phyloP scores from a whole-genome alignment of 306 rosid species.

The Pueraria montana region DNA sequence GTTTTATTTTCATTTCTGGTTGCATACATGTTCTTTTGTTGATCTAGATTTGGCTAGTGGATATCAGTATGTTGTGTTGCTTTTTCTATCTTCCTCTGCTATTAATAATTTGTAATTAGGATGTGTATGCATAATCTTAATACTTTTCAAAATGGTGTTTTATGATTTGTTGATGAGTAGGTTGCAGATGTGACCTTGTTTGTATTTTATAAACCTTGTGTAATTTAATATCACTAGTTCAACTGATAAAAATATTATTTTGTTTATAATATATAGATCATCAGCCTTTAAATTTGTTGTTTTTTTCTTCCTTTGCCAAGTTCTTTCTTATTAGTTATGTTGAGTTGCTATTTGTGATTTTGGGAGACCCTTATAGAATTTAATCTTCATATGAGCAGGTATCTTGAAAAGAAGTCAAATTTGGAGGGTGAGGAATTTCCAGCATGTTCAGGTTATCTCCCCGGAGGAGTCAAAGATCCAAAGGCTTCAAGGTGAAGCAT shows the following conservation, averaged over 20 bases:
- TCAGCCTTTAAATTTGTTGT: slow-evolving; percentile 32
- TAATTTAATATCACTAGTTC: slow-evolving; percentile 21
- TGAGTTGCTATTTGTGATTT: background rate
- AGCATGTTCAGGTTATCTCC: slow-evolving; percentile 85
- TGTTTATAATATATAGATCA: background rate
- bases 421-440: slow-evolving; percentile 51
- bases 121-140: slow-evolving; percentile 7
- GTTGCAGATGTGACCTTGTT: slow-evolving; percentile 16
- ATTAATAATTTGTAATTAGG: slow-evolving; percentile 24
- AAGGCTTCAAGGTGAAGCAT: slow-evolving; percentile 96
- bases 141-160: background rate
- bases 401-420: slow-evolving; percentile 31
- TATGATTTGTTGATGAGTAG: slow-evolving; percentile 17
- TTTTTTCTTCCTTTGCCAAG: background rate
- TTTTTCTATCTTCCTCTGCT: slow-evolving; percentile 1
- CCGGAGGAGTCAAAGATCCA: slow-evolving; percentile 76
- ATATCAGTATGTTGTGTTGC: background rate
- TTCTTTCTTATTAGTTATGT: background rate
- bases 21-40: background rate
- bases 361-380: slow-evolving; percentile 29
- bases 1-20: slow-evolving; percentile 2
- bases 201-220: slow-evolving; percentile 8
- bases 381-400: slow-evolving; percentile 55
- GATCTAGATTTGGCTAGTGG: slow-evolving; percentile 36
- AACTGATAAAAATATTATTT: slow-evolving; percentile 11